phyloP scores from a whole-genome alignment of 2,329 filamentous ascomycete species.

The Coniosporium tulheliwenetii region DNA sequence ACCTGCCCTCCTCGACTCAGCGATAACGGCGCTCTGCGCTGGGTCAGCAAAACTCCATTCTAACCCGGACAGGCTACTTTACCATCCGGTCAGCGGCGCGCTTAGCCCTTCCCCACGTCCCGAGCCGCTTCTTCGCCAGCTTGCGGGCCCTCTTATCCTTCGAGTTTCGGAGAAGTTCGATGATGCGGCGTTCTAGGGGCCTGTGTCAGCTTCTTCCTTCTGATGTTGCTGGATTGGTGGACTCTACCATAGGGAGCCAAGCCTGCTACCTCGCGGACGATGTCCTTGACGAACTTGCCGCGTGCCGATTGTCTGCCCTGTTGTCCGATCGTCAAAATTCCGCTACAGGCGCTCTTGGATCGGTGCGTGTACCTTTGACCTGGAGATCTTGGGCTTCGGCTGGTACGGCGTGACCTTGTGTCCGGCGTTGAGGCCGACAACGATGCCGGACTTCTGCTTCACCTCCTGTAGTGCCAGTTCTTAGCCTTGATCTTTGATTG shows the following conservation, averaged over 20 bases:
- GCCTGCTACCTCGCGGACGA: conserved; percentile 97
- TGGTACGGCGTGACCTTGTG: conserved; percentile 36
- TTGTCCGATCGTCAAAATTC: too few species aligned
- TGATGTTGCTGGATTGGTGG: conserved; percentile 6
- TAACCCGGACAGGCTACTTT: conserved; percentile 25
- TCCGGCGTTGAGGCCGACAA: conserved; percentile 48
- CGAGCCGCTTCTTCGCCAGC: conserved; percentile 98
- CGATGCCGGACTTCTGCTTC: conserved; percentile 38
- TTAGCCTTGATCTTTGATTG: conserved; percentile 2
- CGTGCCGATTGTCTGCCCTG: too few species aligned
- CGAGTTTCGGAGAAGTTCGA: conserved; percentile 97
- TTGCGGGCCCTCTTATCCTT: conserved; percentile 99
- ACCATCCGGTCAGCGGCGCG: conserved; percentile 99
- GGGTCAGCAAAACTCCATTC: too few species aligned
- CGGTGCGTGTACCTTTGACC: conserved; percentile 77
- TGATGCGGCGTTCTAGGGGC: conserved; percentile 83
- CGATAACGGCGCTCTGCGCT: conserved; percentile 48
- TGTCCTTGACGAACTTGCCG: conserved; percentile 66
- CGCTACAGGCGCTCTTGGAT: conserved; percentile 72
- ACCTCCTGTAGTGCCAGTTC: conserved; percentile 26
- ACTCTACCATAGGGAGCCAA: conserved; percentile 16
- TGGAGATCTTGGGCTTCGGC: conserved; percentile 32
- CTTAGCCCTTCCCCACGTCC: conserved; percentile 98
- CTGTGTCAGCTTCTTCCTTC: conserved; percentile 14
- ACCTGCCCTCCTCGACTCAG: conserved; percentile 73